A percentile compares a stretch with the other conserved stretches of the same genome.
Evolutionary conservation across 768 basidiomycete species (phyloP).

Genomic region (Suillus occidentalis): DNA sequence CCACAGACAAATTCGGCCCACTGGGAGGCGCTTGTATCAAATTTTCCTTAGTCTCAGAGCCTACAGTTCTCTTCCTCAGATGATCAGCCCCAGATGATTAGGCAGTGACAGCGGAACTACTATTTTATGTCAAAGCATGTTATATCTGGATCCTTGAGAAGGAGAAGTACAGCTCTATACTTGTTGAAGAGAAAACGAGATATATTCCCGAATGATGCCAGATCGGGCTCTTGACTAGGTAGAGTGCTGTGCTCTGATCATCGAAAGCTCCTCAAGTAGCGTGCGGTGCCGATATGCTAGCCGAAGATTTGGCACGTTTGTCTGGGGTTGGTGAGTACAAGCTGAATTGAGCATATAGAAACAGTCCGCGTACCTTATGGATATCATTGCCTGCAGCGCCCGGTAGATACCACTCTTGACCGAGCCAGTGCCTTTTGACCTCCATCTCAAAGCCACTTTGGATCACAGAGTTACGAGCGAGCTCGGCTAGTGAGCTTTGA

Average conservation of each 20-base stretch:
- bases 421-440: constrained; percentile 93
- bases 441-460: constrained; percentile 99
- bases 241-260: constrained; percentile 48
- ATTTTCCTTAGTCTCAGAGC: background rate
- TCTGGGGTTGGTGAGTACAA: constrained; percentile 45
- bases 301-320: constrained; percentile 94
- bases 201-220: background rate
- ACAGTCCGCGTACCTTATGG: constrained; percentile 65
- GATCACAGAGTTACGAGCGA: constrained; percentile 96
- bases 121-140: background rate
- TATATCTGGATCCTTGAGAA: background rate
- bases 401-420: constrained; percentile 89
- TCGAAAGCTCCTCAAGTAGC: constrained; percentile 77
- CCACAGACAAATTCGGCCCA: background rate
- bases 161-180: background rate
- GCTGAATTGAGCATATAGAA: background rate
- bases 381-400: constrained; percentile 96
- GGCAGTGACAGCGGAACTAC: background rate
- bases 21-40: background rate
- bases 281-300: constrained; percentile 92
- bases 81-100: background rate
- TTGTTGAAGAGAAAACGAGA: background rate
- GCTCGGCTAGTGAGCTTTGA: constrained; percentile 90
- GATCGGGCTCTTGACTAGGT: background rate
- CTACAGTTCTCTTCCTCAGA: background rate